These are phyloP conservation scores for Holtermanniella nyarrowii DNA, from an alignment of 768 basidiomycete species.

Conservation along the genomic window DNA sequence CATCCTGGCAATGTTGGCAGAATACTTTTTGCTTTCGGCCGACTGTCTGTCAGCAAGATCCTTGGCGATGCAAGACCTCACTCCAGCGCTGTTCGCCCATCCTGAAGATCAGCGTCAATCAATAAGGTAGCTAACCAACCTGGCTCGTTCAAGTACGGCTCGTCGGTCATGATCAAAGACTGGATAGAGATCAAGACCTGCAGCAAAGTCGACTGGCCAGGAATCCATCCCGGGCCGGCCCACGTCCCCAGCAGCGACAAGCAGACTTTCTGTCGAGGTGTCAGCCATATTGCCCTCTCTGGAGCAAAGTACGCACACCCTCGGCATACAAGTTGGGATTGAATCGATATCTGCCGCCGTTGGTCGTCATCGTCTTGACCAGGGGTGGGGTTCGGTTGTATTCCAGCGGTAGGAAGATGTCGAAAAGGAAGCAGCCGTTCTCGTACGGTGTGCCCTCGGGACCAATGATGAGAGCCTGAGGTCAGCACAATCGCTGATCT, in stretches of 20 bases:
- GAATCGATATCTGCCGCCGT: conserved; percentile 49
- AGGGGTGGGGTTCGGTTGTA: conserved; percentile 79
- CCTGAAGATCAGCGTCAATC: conserved; percentile 3
- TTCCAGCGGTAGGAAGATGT: conserved; percentile 69
- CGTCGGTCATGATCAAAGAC: conserved; percentile 91
- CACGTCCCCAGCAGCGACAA: conserved; percentile 84
- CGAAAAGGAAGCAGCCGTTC: conserved; percentile 82
- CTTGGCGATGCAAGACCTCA: conserved; percentile 4
- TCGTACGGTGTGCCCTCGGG: conserved; percentile 88
- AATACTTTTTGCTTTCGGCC: conserved; percentile 29
- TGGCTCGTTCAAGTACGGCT: conserved; percentile 87
- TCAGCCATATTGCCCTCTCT: conserved; percentile 46
- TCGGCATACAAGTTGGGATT: conserved; percentile 85
- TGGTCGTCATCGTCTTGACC: conserved; percentile 55
- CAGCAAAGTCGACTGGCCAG: conserved; percentile 78
- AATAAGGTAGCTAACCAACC: conserved; percentile 44
- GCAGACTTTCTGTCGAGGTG: conserved; percentile 59
- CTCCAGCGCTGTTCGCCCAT: conserved; percentile 14
- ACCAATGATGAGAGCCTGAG: conserved; percentile 52
- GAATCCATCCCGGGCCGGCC: conserved; percentile 84
- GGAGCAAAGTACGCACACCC: conserved; percentile 19
- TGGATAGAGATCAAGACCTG: conserved; percentile 92
- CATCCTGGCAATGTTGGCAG: conserved; percentile 83
- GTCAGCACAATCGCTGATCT: not conserved
- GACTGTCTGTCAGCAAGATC: conserved; percentile 10